Base-by-base conservation (phyloP, 192 early-diverging fungal genomes). In the Backusella tuberculispora region DNA sequence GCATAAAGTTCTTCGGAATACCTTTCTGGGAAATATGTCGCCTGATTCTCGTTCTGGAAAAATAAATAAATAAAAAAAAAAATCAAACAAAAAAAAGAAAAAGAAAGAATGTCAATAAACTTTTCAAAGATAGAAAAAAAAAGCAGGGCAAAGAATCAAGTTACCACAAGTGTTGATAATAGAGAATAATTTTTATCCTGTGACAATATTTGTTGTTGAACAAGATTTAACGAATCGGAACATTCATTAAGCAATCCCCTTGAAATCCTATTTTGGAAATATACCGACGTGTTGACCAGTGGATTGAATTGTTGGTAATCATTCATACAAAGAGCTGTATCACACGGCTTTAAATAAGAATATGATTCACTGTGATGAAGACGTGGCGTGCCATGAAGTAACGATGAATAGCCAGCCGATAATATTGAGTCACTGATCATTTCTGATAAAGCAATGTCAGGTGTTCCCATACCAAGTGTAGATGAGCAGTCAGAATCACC, bases 391-490 rank as follows among this genome's bases (percentile, higher is more conserved):
- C 10, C 50, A 53, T 60, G 53, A 60, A 60, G 53, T 6, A 60
- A 24, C 21, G 19, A 60, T 26, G 53, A 60, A n/a, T 60, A 60
- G 26, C 64, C 14, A 40, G 17, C 64, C 38, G 64, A 17, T 64
- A 34, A 1, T 34, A 14, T 64, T 64, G 63, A 34, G 63, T 64
- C 24, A 64, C 63, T 37, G 63, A 34, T 69, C 9, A 69, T 17
- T 26, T 69, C 68, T 24, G 68, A 69, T 46, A 69, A 44, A 34
- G 26, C 68, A 34, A 69, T 41, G 42, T 69, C 67, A 42, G 67
- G 43, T 26, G 67, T 24, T 43, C 67, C 17, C 10, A 69, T 69
- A 69, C 68, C 44, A 15, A 69, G 42, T 19, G 44, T 45, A 46
- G 66, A 67, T 15, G 42, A 67, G 4, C 53, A 60, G 13, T 60